Base-by-base conservation (phyloP, 495 filamentous ascomycete species). In the Aspergillus cristatus region DNA sequence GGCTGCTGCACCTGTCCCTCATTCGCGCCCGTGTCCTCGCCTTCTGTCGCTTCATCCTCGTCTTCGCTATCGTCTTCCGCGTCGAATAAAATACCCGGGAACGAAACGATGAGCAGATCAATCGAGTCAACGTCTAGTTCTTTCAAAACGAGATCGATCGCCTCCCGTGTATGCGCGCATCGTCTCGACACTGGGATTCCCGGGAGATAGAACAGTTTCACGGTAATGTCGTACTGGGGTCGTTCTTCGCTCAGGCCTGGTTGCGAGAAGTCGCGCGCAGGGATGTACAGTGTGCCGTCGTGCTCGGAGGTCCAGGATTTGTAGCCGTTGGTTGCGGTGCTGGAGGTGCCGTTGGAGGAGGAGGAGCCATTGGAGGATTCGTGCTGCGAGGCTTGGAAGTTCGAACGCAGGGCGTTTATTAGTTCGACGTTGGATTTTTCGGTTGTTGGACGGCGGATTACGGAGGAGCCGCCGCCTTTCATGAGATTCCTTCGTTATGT, bases 21-120 rank as follows among this genome's bases (percentile, higher is more conserved):
- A 31, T 70, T 68, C 33, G 81, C 79, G 1, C 61, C 54, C 7
- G 71, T 68, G 35, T 78, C 78, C 43, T 71, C 70, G 54, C 72
- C 81, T 18, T 82, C 80, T 32, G 81, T 74, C 55, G 75, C 85
- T 54, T 89, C 84, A 57, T 90, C 90, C 32, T 73, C 81, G 17
- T 82, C 81, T 32, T 82, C 74, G 56, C 75, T 86, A 55, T 89
- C 84, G 56, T 90, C 90, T 31, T 94, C 86, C 12, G 86, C 86
- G 40, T 97, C 88, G 45, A 97, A 96, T 11, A 84, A 79, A 53
- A 99, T 82, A 28, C 86, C 85, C 0, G 91, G 93, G 53, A 96
- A 95, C 2, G 86, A 93, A 12, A 90, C 78, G 46, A 97, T 91
- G 30, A 97, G 71, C 14, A 99, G 74, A 62, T 96, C 86, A 41